A percentile compares a stretch with the other conserved stretches of the same genome.
Evolutionary conservation across 495 filamentous ascomycete species (phyloP).

Genomic region (Podospora conica): DNA sequence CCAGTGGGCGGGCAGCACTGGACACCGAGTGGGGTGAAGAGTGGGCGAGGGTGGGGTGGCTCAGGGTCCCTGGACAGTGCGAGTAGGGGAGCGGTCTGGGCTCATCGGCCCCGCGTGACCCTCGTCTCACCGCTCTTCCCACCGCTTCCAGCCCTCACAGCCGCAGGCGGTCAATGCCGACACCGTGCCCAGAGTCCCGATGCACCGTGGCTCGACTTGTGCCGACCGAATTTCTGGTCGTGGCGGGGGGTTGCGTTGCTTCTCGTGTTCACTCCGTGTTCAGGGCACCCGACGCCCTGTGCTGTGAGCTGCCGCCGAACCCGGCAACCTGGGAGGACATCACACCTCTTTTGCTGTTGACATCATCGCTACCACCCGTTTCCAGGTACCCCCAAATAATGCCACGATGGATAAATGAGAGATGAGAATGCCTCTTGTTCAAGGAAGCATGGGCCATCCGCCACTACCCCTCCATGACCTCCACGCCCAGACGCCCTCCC

Average conservation of each 20-base stretch:
- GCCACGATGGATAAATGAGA: too few relatives aligned
- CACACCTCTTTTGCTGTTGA: background rate
- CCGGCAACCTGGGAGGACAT: slow-evolving; percentile 8
- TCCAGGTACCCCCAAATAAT: too few relatives aligned
- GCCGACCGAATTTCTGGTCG: background rate
- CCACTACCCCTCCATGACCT: background rate
- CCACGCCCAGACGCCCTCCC: background rate
- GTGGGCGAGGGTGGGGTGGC: slow-evolving; percentile 15
- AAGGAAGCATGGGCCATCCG: background rate
- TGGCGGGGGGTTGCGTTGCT: background rate
- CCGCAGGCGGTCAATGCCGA: background rate
- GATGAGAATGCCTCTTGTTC: background rate
- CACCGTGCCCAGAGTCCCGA: background rate
- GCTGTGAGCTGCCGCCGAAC: slow-evolving; percentile 10
- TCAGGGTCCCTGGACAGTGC: slow-evolving; percentile 12
- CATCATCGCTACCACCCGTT: background rate
- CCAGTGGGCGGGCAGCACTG: too few relatives aligned
- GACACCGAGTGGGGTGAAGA: slow-evolving; percentile 18
- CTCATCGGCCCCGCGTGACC: slow-evolving; percentile 16
- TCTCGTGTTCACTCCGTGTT: background rate
- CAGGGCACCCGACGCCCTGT: background rate
- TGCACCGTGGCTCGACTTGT: background rate
- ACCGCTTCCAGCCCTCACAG: background rate
- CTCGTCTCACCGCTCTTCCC: background rate
- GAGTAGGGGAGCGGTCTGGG: background rate